phyloP scores from a whole-genome alignment of 306 rosid species.

The Fagus sylvatica region DNA sequence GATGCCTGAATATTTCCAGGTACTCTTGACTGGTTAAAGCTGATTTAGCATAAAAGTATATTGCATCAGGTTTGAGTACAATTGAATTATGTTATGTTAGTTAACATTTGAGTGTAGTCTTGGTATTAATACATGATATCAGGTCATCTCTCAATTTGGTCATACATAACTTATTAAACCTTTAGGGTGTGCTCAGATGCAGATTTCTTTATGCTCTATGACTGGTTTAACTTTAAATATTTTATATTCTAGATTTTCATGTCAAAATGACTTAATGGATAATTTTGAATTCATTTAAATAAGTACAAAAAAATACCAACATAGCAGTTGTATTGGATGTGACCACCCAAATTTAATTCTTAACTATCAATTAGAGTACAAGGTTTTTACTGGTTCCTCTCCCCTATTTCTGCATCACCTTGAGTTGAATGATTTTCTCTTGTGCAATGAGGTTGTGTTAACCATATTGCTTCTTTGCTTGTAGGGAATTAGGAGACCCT shows the following conservation, averaged over 20 bases:
- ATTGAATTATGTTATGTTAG: conserved; percentile 12
- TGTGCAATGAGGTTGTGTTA: conserved; percentile 10
- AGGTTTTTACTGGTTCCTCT: conserved; percentile 6
- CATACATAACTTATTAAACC: conserved; percentile 4
- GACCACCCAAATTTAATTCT: not conserved
- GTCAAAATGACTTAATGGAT: not conserved
- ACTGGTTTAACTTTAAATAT: not conserved
- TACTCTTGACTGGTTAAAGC: conserved; percentile 33
- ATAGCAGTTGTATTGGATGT: not conserved
- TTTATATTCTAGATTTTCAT: not conserved
- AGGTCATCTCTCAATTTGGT: not conserved
- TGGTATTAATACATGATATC: conserved; percentile 1
- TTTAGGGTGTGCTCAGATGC: conserved; percentile 5
- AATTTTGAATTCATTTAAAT: not conserved
- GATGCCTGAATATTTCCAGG: conserved; percentile 99
- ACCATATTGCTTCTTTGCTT: conserved; percentile 34
- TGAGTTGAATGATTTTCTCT: conserved; percentile 2
- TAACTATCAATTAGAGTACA: not conserved
- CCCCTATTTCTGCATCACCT: conserved; percentile 11
- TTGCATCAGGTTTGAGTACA: conserved; percentile 1
- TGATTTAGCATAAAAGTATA: conserved; percentile 1
- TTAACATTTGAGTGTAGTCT: not conserved
- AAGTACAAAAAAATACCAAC: not conserved
- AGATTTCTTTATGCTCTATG: not conserved
- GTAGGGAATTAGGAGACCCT: conserved; percentile 98